A percentile compares a stretch with the other conserved stretches of the same genome.
Conservation (phyloP, 2,329 filamentous ascomycete genomes). For the Colletotrichum phormii region DNA sequence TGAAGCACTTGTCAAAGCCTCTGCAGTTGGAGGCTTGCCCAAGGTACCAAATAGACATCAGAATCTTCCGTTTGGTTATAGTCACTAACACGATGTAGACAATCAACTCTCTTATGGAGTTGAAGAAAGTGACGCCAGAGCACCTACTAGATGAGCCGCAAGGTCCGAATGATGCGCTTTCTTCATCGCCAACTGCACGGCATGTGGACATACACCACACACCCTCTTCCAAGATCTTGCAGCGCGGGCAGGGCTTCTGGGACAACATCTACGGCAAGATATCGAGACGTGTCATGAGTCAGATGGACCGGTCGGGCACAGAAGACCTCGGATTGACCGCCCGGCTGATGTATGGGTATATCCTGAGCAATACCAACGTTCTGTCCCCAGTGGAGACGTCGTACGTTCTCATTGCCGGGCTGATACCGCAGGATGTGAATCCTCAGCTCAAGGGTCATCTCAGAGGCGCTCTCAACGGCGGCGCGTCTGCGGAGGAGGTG, state of each 20-base stretch:
- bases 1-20: constrained; percentile 61
- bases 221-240: constrained; percentile 49
- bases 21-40: constrained; percentile 60
- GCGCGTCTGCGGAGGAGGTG: constrained; percentile 60
- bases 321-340: constrained; percentile 62
- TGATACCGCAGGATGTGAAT: constrained; percentile 66
- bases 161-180: constrained; percentile 41
- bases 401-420: constrained; percentile 60
- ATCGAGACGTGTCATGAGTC: constrained; percentile 57
- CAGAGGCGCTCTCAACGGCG: constrained; percentile 61
- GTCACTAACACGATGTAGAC: constrained; percentile 44
- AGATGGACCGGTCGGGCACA: constrained; percentile 61
- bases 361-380: constrained; percentile 60
- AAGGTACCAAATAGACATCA: constrained; percentile 50
- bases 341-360: constrained; percentile 60
- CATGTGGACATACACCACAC: constrained; percentile 52
- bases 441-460: constrained; percentile 66
- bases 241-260: constrained; percentile 60
- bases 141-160: constrained; percentile 50
- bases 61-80: neutral
- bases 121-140: constrained; percentile 56
- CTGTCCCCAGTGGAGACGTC: constrained; percentile 60
- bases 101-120: constrained; percentile 59
- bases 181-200: constrained; percentile 52
- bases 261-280: constrained; percentile 62